These are phyloP conservation scores for Microglena sp. DNA, from an alignment of 139 green algal genomes.

Conservation along the genomic window DNA sequence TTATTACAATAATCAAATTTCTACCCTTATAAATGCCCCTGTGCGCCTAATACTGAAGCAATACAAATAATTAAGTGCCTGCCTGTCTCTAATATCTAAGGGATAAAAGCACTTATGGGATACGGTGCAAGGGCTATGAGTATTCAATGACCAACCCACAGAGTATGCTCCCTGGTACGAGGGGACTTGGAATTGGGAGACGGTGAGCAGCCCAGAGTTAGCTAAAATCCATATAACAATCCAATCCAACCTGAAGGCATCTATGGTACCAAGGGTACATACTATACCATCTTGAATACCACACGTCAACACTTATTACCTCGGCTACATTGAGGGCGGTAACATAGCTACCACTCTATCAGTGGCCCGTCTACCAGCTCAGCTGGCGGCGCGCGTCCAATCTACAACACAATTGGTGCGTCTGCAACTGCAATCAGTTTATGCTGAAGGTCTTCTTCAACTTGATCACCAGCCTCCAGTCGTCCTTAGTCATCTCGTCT, in stretches of 20 bases:
- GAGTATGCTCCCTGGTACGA: no score
- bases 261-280: neutral
- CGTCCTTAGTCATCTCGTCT: slow-evolving; percentile 86
- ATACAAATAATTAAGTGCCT: no score
- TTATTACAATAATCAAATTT: no score
- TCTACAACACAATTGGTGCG: neutral
- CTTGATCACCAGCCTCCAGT: slow-evolving; percentile 87
- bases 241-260: neutral
- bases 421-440: neutral
- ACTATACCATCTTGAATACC: neutral
- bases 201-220: no score
- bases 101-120: no score
- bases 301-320: neutral
- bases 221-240: neutral
- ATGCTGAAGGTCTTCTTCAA: slow-evolving; percentile 62
- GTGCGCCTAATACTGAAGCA: no score
- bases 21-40: no score
- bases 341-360: neutral
- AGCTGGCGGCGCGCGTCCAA: neutral
- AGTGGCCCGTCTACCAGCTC: no score
- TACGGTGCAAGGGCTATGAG: no score
- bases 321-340: neutral
- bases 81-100: no score
- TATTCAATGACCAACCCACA: no score
- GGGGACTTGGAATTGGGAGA: no score